Evolutionary conservation across 1,139 yeast species (phyloP).

Genomic region (Pichia sp.): DNA sequence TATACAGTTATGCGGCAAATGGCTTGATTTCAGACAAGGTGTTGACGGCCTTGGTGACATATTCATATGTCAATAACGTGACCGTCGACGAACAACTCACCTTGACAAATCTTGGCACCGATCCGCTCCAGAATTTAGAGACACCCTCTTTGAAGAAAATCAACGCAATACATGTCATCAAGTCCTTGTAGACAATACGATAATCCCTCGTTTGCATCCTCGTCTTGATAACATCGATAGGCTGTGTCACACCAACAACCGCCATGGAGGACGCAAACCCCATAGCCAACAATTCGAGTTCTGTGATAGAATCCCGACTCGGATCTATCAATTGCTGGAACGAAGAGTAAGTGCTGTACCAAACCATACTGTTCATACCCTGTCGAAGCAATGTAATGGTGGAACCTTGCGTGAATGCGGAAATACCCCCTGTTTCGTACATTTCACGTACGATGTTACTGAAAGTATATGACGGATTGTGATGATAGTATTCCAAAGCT

Average conservation of each 20-base stretch:
- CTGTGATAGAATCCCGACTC: slow-evolving; percentile 32
- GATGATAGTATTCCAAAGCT: slow-evolving; percentile 40
- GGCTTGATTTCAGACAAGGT: slow-evolving; percentile 27
- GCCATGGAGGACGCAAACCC: slow-evolving; percentile 57
- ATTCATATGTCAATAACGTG: slow-evolving; percentile 64
- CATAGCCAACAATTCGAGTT: slow-evolving; percentile 34
- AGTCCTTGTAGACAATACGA: slow-evolving; percentile 58
- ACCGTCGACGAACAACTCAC: slow-evolving; percentile 78
- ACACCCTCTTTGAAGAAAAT: slow-evolving; percentile 68
- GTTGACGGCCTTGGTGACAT: slow-evolving; percentile 48
- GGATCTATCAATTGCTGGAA: slow-evolving; percentile 68
- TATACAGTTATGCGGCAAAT: slow-evolving; percentile 22
- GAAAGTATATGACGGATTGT: slow-evolving; percentile 52
- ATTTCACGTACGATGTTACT: slow-evolving; percentile 58
- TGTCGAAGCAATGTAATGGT: slow-evolving; percentile 77
- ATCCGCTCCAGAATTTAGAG: slow-evolving; percentile 67
- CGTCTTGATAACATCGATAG: slow-evolving; percentile 84
- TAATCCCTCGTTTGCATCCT: slow-evolving; percentile 77
- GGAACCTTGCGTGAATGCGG: slow-evolving; percentile 80
- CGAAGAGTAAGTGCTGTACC: slow-evolving; percentile 79
- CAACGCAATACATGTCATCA: slow-evolving; percentile 67
- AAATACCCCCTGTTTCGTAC: slow-evolving; percentile 66
- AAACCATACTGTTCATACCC: slow-evolving; percentile 69
- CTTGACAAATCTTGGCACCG: slow-evolving; percentile 73
- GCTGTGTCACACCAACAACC: slow-evolving; percentile 80